Base-by-base conservation (phyloP, 1,284 basidiomycete genomes). In the Pseudozyma pruni region DNA sequence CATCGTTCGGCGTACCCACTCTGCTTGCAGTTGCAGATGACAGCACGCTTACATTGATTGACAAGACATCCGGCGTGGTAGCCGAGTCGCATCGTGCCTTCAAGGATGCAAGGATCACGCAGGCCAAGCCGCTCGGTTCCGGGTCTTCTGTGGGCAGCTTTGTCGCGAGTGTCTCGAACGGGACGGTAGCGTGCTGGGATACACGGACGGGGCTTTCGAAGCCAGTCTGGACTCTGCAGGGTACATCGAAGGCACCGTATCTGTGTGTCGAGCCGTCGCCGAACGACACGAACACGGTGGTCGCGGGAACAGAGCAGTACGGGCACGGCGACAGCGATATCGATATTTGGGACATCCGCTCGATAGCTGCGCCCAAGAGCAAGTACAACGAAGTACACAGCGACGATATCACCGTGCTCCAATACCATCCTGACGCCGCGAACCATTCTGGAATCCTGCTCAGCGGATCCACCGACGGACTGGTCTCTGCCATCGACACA, bases 341-440 rank as follows among this genome's bases (percentile, higher is more conserved):
- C 31, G 79, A 81, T 31, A 51, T 80, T 14, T 81, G 75, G 73
- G 76, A 81, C 38, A 32, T 78, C 13, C 70, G 80, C 13, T 45
- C 55, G 5, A 27, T 54, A 10, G 23, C 31, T 3, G 61, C 52
- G 2, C 74, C 78, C 3, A 46, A 68, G 9, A 62, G 68, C 56
- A 74, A 72, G 23, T 82, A 81, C 57, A 67, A 66, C 48, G 78
- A 82, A 42, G 74, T 77, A 31, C 80, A 82, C 40, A 76, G 73
- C 22, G 80, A 82, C 58, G 80, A 82, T 20, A 47, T 82, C 5
- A 81, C 79, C 16, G 53, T 64, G 1, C 66, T 82, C 0, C 38
- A 60, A 11, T 82, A 77, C 40, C 78, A 76, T 43, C 73, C 71
- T 1, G 73, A 74, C 19, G 23, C 53, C 8, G 49, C 37, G 6